Conservation (phyloP, 208 protist genomes). For the Acanthamoeba culbertsoni region DNA sequence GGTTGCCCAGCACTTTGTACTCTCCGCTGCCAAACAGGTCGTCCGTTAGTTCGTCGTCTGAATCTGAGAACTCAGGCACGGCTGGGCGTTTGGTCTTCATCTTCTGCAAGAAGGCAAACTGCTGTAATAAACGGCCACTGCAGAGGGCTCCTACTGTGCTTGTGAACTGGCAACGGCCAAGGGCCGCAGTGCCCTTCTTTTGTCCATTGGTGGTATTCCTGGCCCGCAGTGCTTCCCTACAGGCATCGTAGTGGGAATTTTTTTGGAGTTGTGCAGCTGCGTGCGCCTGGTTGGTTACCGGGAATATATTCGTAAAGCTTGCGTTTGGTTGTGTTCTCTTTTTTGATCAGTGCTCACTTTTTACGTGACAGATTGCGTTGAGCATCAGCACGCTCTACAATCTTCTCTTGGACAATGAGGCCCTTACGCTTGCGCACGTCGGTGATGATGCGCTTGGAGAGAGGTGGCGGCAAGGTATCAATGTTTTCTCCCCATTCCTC, state of each 20-base stretch:
- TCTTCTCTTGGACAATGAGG: constrained; percentile 84
- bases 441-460: constrained; percentile 75
- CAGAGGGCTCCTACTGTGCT: no score
- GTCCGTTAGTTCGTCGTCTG: not conserved
- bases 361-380: constrained; percentile 83
- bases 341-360: constrained; percentile 75
- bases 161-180: no score
- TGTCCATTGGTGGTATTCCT: no score
- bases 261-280: no score
- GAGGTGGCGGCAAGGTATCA: constrained; percentile 83
- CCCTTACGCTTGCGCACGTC: constrained; percentile 87
- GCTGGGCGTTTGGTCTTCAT: not conserved
- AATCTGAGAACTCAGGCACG: not conserved
- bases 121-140: no score
- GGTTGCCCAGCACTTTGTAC: not conserved
- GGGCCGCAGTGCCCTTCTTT: no score
- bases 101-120: no score
- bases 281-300: no score
- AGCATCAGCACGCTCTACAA: constrained; percentile 88
- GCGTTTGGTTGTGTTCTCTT: no score
- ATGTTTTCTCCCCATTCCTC: constrained; percentile 21
- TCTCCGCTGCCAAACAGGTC: not conserved
- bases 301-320: no score
- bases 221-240: no score
- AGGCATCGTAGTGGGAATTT: no score